Conservation (phyloP, 2,329 filamentous ascomycete species). For the Pseudogymnoascus verrucosus region DNA sequence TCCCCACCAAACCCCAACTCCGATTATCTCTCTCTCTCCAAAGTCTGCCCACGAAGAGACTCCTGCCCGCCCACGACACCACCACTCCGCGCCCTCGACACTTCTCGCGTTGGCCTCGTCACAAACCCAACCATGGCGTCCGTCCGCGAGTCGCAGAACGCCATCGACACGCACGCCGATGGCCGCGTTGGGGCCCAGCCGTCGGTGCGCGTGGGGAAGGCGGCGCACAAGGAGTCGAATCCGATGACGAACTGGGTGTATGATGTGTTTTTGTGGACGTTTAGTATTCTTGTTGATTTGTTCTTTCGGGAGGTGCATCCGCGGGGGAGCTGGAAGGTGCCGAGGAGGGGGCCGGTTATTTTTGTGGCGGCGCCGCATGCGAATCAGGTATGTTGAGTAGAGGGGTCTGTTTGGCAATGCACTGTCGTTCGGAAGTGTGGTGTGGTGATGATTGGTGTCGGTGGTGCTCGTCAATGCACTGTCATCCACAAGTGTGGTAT, state of each 20-base stretch:
- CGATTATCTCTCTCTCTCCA: not conserved
- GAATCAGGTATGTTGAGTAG: conserved; percentile 61
- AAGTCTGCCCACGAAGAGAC: too few species aligned
- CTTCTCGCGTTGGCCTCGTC: not conserved
- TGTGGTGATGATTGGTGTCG: too few species aligned
- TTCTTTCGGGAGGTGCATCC: conserved; percentile 99
- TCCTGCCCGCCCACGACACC: not conserved
- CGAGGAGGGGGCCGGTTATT: conserved; percentile 77
- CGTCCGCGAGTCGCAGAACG: not conserved
- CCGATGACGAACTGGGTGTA: conserved; percentile 69
- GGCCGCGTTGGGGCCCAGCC: conserved; percentile 14
- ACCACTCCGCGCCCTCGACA: not conserved
- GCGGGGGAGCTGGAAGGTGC: conserved; percentile 89
- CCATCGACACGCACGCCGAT: not conserved
- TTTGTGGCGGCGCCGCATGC: conserved; percentile 96
- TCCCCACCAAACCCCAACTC: not conserved
- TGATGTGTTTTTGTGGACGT: conserved; percentile 68
- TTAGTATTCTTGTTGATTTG: conserved; percentile 80
- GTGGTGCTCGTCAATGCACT: too few species aligned
- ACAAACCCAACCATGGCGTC: not conserved
- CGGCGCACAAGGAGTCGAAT: conserved; percentile 46
- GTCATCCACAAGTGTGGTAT: too few species aligned
- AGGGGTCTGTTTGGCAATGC: not conserved
- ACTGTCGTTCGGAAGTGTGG: not conserved
- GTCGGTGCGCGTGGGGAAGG: conserved; percentile 5